Base-by-base conservation (phyloP, 352 stramenopile genomes). In the Globisporangium cystogenes region DNA sequence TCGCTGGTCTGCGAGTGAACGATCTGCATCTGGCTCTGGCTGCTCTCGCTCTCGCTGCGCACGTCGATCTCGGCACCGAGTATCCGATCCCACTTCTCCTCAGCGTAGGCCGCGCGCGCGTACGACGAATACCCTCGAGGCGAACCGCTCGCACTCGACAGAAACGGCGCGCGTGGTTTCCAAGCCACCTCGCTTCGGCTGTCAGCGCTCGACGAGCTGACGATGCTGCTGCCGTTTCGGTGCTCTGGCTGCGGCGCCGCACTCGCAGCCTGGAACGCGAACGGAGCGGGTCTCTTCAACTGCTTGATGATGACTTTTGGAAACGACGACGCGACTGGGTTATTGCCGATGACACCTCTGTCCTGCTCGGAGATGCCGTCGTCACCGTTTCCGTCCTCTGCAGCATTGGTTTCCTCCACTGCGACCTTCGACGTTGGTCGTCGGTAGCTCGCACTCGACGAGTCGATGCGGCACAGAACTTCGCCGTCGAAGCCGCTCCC, bases 71-170 rank as follows among this genome's bases (percentile, higher is more conserved):
- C 65, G 11, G 41, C 52, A 21, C 60, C 70, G 27, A 90, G 64
- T 47, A 90, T 90, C 26, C 68, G 70, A 60, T 90, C 79, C 79
- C 79, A 90, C 56, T 90, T 90, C 46, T 86, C 76, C 64, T 90
- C 79, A 3, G 67, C 74, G 29, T 43, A 72, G 1, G 52, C 71
- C 7, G 68, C 66, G 40, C 65, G 63, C 24, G 53, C 49, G 36
- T 63, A 72, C 29, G 48, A 55, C 23, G 56, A 56, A n/a, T 44
- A 44, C n/a, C 39, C 39, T 3, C 39, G 39, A 26, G 39, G 5
- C 5, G 39, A 23, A 8, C 26, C 39, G 18, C 39, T 44, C 21
- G 46, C 24, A 60, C 14, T 64, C 48, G 24, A 43, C 33, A 58
- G 53, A 33, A 37, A 61, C 29, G 21, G 57, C 1, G 39, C 39